Evolutionary conservation across 805 yeast genomes (phyloP), one percentile per base, ranked within the genome.

Genomic region (Hanseniaspora pseudoguilliermondii): DNA sequence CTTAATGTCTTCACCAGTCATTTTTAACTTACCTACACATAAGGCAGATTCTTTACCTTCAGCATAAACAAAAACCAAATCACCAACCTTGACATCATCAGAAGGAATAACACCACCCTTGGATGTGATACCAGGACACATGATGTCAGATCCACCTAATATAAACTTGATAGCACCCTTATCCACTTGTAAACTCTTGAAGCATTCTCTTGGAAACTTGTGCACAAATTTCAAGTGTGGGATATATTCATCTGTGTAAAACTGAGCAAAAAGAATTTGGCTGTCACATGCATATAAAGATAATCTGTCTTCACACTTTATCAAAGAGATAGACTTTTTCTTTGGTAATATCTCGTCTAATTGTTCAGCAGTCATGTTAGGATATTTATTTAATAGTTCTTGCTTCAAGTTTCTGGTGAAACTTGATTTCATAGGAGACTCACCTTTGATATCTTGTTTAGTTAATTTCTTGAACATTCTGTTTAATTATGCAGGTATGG

Each of bases 121-220:
- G 20, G 93, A 82, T 0, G 96, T 88, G 60, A 88, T 75, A 20
- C 96, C 96, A 3, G 96, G 96, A 70, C 96, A 90, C 97, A 90
- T 90, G 64, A 90, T 86, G 65, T 90, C 90, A 32, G 97, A 96
- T 57, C 97, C 97, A 4, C 95, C 84, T n/a, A 90, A 72, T 27
- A 90, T 93, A 65, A 90, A 90, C 69, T 90, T 90, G 67, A 90
- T 90, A 52, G 97, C 97, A 57, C 97, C 97, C 66, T 96, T 78
- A 65, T 90, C 97, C 13, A 91, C 97, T 65, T 82, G 86, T 46
- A 90, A 95, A 38, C 78, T 72, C 23, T 96, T 96, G 71, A 90
- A 90, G 39, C 83, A 79, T 10, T 77, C 75, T 35, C 39, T 52
- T 5, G 97, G 96, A 65, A 83, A 86, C 67, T 81, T 81, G 70